Evolutionary conservation across 192 early-diverging fungal genomes (phyloP).

Genomic region (Gaertneriomyces sp.): DNA sequence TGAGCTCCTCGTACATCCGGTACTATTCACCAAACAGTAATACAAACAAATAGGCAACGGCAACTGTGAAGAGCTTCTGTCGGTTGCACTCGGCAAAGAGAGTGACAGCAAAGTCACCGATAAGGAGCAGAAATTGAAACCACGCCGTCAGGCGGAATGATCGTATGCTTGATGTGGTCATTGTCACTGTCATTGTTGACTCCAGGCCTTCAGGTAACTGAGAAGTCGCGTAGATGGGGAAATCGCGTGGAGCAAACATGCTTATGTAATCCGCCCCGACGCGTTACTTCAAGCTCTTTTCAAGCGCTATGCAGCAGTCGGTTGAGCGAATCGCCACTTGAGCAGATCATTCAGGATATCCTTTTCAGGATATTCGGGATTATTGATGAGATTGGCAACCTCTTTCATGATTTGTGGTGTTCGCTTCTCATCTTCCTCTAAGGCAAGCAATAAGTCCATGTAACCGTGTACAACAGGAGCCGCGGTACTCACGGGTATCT

Average conservation of each 20-base stretch:
- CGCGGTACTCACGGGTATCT: neutral
- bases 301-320: constrained; percentile 1
- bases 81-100: constrained; percentile 38
- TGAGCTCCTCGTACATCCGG: neutral
- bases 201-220: too few relatives aligned
- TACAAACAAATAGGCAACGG: constrained; percentile 34
- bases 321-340: constrained; percentile 46
- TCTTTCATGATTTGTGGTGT: constrained; percentile 45
- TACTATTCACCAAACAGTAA: neutral
- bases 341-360: constrained; percentile 48
- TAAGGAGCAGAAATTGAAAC: constrained; percentile 33
- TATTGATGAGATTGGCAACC: constrained; percentile 41
- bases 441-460: too few relatives aligned
- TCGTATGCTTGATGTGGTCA: neutral
- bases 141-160: constrained; percentile 12
- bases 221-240: too few relatives aligned
- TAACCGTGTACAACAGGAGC: too few relatives aligned
- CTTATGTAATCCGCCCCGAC: too few relatives aligned
- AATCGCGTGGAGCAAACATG: too few relatives aligned
- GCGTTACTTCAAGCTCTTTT: neutral
- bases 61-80: constrained; percentile 34
- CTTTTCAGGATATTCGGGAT: constrained; percentile 55
- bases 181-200: too few relatives aligned
- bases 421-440: neutral
- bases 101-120: constrained; percentile 33